Evolutionary conservation across 352 stramenopile genomes (phyloP).

Genomic region (Globisporangium nagaii): DNA sequence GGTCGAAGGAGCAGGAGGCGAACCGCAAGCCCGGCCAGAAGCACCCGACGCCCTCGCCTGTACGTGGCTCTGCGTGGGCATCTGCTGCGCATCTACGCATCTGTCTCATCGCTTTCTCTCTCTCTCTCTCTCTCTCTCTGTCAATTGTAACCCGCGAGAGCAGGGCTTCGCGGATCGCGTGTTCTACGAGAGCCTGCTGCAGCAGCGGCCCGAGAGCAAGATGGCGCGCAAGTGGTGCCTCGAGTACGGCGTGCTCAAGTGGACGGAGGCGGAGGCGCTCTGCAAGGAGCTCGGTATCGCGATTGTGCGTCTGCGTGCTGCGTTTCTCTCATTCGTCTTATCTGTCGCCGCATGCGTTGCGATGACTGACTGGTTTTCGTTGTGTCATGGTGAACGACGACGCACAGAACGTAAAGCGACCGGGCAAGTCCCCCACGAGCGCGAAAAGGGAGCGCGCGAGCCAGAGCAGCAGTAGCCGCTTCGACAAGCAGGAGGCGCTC

Average conservation of each 20-base stretch:
- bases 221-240: conserved; percentile 90
- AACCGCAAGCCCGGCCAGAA: conserved; percentile 88
- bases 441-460: conserved; percentile 24
- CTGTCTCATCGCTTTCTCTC: background rate
- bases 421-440: conserved; percentile 35
- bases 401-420: conserved; percentile 54
- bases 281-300: conserved; percentile 68
- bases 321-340: conserved; percentile 8
- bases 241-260: conserved; percentile 87
- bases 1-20: conserved; percentile 86
- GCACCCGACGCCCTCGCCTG: conserved; percentile 79
- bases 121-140: background rate
- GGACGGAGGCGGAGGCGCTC: conserved; percentile 70
- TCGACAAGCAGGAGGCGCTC: conserved; percentile 35
- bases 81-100: background rate
- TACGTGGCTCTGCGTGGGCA: conserved; percentile 15
- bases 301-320: conserved; percentile 33
- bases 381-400: too few relatives aligned
- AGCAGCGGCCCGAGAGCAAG: conserved; percentile 75
- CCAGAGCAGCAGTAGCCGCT: conserved; percentile 17
- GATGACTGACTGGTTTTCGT: background rate
- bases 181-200: conserved; percentile 88
- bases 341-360: conserved; percentile 1
- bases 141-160: too few relatives aligned
- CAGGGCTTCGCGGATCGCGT: conserved; percentile 86